These are phyloP conservation scores for Penicillium sp. DNA, from an alignment of 2,329 filamentous ascomycete species.

Conservation along the genomic window DNA sequence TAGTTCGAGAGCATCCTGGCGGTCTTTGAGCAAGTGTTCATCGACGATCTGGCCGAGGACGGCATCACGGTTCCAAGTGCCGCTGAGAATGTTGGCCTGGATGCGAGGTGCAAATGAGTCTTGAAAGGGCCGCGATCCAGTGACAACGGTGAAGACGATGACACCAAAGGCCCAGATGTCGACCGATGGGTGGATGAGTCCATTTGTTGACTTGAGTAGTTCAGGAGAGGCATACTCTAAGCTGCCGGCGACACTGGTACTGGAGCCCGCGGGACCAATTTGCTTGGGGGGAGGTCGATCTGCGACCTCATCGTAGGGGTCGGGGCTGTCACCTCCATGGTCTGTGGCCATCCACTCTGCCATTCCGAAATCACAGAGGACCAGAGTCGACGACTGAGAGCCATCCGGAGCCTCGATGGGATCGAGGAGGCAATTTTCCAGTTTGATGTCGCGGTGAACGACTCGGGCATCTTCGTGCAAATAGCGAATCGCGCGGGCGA, in stretches of 20 bases:
- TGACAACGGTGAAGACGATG: constrained; percentile 59
- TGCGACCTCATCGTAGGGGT: constrained; percentile 47
- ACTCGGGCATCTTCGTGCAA: constrained; percentile 66
- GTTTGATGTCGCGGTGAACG: constrained; percentile 66
- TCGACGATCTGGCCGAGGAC: constrained; percentile 46
- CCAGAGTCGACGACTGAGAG: constrained; percentile 53
- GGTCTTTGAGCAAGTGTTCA: constrained; percentile 39
- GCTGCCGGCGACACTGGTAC: constrained; percentile 59
- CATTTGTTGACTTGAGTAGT: constrained; percentile 40
- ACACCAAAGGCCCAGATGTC: constrained; percentile 69
- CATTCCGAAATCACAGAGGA: constrained; percentile 68
- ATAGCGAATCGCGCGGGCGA: constrained; percentile 64
- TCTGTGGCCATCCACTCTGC: constrained; percentile 64
- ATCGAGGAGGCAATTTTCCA: constrained; percentile 66
- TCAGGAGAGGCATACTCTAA: constrained; percentile 55
- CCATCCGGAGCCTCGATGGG: constrained; percentile 49
- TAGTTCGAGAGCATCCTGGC: constrained; percentile 55
- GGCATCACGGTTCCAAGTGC: constrained; percentile 56
- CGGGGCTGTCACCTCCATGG: constrained; percentile 50
- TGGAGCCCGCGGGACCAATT: constrained; percentile 56
- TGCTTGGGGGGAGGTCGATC: constrained; percentile 50
- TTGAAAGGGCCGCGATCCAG: constrained; percentile 62
- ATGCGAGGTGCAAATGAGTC: constrained; percentile 59
- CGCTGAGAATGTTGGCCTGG: constrained; percentile 57
- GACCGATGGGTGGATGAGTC: constrained; percentile 51